Base-by-base conservation (phyloP, 2,329 filamentous ascomycete species). In the Dothistroma septosporum region DNA sequence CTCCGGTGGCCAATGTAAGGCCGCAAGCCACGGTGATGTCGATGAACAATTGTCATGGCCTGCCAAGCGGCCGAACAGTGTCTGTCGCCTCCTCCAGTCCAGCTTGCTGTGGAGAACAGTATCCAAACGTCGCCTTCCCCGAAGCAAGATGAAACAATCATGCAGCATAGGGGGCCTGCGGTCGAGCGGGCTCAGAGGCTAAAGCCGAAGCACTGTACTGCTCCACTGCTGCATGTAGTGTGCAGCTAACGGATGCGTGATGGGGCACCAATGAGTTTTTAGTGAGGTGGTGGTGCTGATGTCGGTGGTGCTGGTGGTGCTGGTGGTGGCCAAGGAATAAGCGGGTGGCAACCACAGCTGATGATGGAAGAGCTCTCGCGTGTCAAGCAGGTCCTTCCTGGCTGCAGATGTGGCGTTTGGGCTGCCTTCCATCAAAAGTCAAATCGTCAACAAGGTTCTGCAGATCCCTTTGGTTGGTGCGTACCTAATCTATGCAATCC, bases 391-490 rank as follows among this genome's bases (percentile, higher is more conserved):
- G 37, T 28, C 41, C n/a, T 44, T 44, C 14, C 41, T 44, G 1
- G n/a, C 35, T 16, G 16, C 35, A 37, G 6, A 12, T 44, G 41
- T 44, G 41, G 41, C 41, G 41, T 19, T n/a, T n/a, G n/a, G n/a
- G n/a, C 41, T n/a, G 41, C 4, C 41, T n/a, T 19, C 4, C 41
- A 19, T 44, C n/a, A 19, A 19, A 44, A 44, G 14, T 19, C 41
- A 44, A 44, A 19, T 19, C 41, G 9, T 19, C 19, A 9, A 44
- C 19, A 9, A 44, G 41, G 14, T 44, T 44, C 11, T 24, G 55
- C 35, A 44, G 44, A 57, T 57, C 55, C 16, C 35, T 57, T 44
- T 57, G 55, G 55, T 57, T 57, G 55, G 52, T 54, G 32, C 32
- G 41, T 44, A 44, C 41, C 35, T 12, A 37, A 37, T 44, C 41